phyloP scores from a whole-genome alignment of 176 grass and related monocot species.

The Ampelocalamus luodianensis region DNA sequence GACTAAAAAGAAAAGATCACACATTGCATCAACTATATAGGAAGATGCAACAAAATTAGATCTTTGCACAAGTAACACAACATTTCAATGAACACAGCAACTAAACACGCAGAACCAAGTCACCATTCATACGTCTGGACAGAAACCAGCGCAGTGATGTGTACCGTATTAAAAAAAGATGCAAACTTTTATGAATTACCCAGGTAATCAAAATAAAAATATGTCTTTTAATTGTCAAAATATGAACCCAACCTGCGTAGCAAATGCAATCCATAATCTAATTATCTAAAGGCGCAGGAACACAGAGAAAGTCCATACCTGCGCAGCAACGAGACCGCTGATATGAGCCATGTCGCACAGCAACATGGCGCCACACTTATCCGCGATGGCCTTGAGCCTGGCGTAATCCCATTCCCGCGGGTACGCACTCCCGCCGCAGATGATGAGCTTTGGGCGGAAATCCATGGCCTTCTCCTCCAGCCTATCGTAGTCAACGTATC shows the following conservation, averaged over 20 bases:
- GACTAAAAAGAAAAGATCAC: not conserved
- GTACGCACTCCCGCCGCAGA: slow-evolving; percentile 66
- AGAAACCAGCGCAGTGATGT: not conserved
- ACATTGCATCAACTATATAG: not conserved
- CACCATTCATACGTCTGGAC: not conserved
- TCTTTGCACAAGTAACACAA: not conserved
- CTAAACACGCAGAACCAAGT: not conserved
- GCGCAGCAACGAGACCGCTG: slow-evolving; percentile 69
- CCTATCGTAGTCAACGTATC: slow-evolving; percentile 71
- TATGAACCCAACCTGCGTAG: not conserved
- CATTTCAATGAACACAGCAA: not conserved
- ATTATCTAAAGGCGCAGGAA: not conserved
- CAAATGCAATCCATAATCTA: not conserved
- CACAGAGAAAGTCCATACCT: slow-evolving; percentile 45
- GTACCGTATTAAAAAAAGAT: not conserved
- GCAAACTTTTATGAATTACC: not conserved
- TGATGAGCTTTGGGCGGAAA: slow-evolving; percentile 65
- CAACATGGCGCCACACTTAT: slow-evolving; percentile 69
- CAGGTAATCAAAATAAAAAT: not conserved
- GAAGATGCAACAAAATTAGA: not conserved
- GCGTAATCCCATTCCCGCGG: slow-evolving; percentile 79
- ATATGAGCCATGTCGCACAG: slow-evolving; percentile 86
- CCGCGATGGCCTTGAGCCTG: slow-evolving; percentile 54
- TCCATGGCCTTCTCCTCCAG: slow-evolving; percentile 64
- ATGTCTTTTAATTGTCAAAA: not conserved